Evolutionary conservation across 495 filamentous ascomycete genomes (phyloP), one percentile per base, ranked within the genome.

Genomic region (Cudoniella acicularis): DNA sequence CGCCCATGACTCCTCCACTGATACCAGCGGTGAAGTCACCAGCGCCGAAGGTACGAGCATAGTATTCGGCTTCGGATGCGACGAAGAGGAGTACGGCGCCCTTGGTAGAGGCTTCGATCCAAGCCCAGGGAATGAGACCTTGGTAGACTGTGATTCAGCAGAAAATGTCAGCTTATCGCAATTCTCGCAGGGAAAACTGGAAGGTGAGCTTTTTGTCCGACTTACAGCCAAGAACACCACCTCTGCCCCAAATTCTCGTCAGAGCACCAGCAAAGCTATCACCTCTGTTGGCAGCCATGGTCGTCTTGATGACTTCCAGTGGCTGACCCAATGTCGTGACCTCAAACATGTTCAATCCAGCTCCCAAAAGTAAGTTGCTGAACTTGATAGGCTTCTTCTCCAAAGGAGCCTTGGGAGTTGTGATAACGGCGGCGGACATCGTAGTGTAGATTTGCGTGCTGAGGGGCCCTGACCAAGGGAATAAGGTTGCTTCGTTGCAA

Each of bases 371-470:
- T 82, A 98, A 77, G 77, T 98, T 98, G 79, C 91, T 96, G 83
- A 98, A 98, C 84, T 96, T 98, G 82, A 98, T 86, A 61, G 95
- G 95, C 85, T 98, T 98, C 88, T 97, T 98, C 87, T 96, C 92
- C 1, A 57, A 61, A 47, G 60, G 40, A 66, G 92, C 78, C 77
- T 72, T 79, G 68, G 81, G 77, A 69, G 82, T 78, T 69, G 79
- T 74, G 71, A 4, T 36, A 36, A 83, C 77, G 69, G 67, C 69
- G 58, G 77, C 72, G 69, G 83, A 82, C 84, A 87, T 87, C 69
- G 53, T 67, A 75, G 71, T 74, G 72, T 72, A 70, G 64, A 70
- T 76, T 70, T 79, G 81, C 77, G 20, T 49, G 27, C 10, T 41
- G 27, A 56, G 77, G 78, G 85, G 87, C 85, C 90, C 90, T 93